A percentile compares a stretch with the other conserved stretches of the same genome.
Conservation (phyloP, 768 basidiomycete species). For the Mycena filopes region DNA sequence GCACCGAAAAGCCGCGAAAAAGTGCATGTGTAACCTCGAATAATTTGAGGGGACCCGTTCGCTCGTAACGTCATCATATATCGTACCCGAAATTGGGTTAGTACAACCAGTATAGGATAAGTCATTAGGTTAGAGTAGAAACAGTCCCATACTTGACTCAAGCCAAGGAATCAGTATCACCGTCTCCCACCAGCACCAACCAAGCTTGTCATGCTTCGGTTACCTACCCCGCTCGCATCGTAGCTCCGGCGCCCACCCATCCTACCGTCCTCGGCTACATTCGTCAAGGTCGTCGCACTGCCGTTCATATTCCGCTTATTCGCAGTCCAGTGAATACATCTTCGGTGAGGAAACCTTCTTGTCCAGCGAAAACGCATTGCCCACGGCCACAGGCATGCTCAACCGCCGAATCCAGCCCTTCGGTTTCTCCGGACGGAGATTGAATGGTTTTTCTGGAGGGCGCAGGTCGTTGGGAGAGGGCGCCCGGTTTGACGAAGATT, state of each 20-base stretch:
- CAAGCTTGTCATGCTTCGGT: conserved; percentile 65
- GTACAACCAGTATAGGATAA: conserved; percentile 17
- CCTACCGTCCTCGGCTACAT: conserved; percentile 62
- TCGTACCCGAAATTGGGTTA: background rate
- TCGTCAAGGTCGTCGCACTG: conserved; percentile 53
- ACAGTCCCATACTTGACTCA: conserved; percentile 1
- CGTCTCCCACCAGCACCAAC: conserved; percentile 49
- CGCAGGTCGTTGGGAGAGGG: conserved; percentile 48
- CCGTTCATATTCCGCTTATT: conserved; percentile 54
- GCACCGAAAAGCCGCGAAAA: too few relatives aligned
- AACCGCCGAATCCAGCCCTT: conserved; percentile 81
- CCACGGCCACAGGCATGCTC: conserved; percentile 78
- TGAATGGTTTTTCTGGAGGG: conserved; percentile 54
- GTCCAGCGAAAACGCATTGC: conserved; percentile 68
- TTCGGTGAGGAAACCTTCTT: conserved; percentile 53
- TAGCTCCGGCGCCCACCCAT: conserved; percentile 49
- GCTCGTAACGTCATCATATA: too few relatives aligned
- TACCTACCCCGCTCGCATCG: conserved; percentile 53
- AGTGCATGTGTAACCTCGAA: too few relatives aligned
- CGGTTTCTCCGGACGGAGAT: conserved; percentile 63
- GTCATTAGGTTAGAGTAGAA: conserved; percentile 15
- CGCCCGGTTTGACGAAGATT: conserved; percentile 40
- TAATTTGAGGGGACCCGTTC: too few relatives aligned
- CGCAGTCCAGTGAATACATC: conserved; percentile 56
- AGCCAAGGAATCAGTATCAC: conserved; percentile 21